Conservation (phyloP, 345 rosid genomes). For the Excoecaria cochinchinensis region DNA sequence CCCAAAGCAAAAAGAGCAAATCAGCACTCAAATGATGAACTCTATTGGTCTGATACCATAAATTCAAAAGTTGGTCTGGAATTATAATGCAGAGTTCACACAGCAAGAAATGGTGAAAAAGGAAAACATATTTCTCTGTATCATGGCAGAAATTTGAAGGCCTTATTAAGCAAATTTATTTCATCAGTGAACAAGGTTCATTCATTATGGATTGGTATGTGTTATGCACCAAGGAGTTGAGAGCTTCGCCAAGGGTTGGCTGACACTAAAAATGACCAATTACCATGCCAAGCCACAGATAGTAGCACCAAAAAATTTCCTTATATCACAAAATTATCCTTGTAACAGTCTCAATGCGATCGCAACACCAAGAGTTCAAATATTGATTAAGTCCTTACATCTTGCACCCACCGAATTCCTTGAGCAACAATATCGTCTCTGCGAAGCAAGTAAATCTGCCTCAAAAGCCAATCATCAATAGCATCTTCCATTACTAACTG, state of each 20-base stretch:
- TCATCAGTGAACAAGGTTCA: neutral
- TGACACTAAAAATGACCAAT: neutral
- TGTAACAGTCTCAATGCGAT: neutral
- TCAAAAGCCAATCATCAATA: slow-evolving; percentile 92
- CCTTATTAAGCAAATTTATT: neutral
- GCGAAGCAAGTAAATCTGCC: slow-evolving; percentile 81
- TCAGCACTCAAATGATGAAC: neutral
- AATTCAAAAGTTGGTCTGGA: neutral
- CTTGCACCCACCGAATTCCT: slow-evolving; percentile 87
- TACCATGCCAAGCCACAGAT: neutral
- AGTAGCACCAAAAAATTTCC: neutral
- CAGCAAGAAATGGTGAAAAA: too few relatives aligned
- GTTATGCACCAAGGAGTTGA: neutral
- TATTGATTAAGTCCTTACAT: slow-evolving; percentile 56
- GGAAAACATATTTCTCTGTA: neutral
- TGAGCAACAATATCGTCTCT: slow-evolving; percentile 73
- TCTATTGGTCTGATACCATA: neutral
- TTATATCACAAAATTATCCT: neutral
- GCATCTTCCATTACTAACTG: slow-evolving; percentile 99
- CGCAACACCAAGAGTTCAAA: neutral
- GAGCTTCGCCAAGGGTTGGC: neutral
- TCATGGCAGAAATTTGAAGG: neutral
- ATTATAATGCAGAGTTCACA: neutral
- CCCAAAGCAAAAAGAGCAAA: neutral
- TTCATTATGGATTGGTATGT: neutral